These are phyloP conservation scores for Endocarpon pusillum DNA, from an alignment of 495 filamentous ascomycete species.

Conservation along the genomic window DNA sequence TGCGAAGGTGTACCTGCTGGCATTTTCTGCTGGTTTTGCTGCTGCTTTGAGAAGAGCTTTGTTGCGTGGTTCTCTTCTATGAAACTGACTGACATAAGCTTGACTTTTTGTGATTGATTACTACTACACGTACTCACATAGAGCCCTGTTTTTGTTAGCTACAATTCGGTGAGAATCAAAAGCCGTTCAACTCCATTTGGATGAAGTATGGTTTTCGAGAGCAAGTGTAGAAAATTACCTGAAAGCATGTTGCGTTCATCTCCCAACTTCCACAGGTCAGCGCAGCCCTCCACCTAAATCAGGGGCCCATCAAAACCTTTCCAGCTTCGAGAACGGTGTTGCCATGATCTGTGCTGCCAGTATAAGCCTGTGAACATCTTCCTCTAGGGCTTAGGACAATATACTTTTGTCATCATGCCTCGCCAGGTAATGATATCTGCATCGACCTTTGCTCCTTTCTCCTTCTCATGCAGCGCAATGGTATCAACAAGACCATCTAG, in stretches of 20 bases:
- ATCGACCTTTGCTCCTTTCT: constrained; percentile 44
- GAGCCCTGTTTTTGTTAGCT: constrained; percentile 60
- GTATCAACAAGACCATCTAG: constrained; percentile 68
- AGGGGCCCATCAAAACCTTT: too few relatives aligned
- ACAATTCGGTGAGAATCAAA: too few relatives aligned
- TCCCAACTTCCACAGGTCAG: constrained; percentile 48
- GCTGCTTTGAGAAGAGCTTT: constrained; percentile 37
- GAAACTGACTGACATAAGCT: constrained; percentile 57
- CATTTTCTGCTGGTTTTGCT: constrained; percentile 34
- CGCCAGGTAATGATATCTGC: constrained; percentile 84
- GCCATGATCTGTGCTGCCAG: constrained; percentile 56
- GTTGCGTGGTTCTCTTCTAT: constrained; percentile 77
- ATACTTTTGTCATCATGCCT: constrained; percentile 95
- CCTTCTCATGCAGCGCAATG: constrained; percentile 52
- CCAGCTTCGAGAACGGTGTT: constrained; percentile 61
- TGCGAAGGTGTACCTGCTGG: constrained; percentile 37
- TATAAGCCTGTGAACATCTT: neutral
- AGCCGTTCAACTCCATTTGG: too few relatives aligned
- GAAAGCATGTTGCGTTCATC: constrained; percentile 85
- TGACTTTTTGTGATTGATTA: neutral
- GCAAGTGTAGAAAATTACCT: constrained; percentile 47
- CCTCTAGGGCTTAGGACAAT: neutral
- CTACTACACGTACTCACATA: constrained; percentile 39
- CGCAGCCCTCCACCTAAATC: too few relatives aligned
- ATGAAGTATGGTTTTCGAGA: too few relatives aligned